These are phyloP conservation scores for Capronia epimyces DNA, from an alignment of 2,329 filamentous ascomycete species.

Conservation along the genomic window DNA sequence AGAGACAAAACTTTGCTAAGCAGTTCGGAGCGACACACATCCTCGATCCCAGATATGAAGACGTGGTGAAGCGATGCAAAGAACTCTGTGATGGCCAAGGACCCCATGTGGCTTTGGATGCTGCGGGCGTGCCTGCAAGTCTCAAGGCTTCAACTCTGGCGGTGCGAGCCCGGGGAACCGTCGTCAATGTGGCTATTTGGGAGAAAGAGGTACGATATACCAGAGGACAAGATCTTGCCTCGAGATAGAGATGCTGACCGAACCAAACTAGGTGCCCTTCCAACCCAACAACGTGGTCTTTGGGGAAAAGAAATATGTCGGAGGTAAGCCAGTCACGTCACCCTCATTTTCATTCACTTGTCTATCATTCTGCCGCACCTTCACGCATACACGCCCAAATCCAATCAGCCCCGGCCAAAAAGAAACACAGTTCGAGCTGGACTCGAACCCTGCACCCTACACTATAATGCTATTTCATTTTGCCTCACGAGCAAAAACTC, in stretches of 20 bases:
- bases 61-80: slow-evolving; percentile 44
- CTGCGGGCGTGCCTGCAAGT: slow-evolving; percentile 55
- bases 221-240: not conserved
- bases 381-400: not conserved
- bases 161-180: slow-evolving; percentile 50
- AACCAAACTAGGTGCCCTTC: slow-evolving; percentile 39
- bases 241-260: not conserved
- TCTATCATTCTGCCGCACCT: not conserved
- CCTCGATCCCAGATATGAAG: slow-evolving; percentile 46
- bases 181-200: slow-evolving; percentile 63
- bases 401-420: not conserved
- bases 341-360: not conserved
- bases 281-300: slow-evolving; percentile 52
- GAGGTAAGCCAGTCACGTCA: slow-evolving; percentile 32
- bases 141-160: slow-evolving; percentile 44
- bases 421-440: not conserved
- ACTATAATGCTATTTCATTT: not conserved
- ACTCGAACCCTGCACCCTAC: not conserved
- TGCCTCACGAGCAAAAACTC: not conserved
- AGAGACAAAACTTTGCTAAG: slow-evolving; percentile 48
- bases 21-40: slow-evolving; percentile 54
- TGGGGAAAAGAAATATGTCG: slow-evolving; percentile 49
- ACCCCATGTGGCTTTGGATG: slow-evolving; percentile 57
- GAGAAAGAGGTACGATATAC: slow-evolving; percentile 41
- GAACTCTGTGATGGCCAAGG: slow-evolving; percentile 47